These are phyloP conservation scores for Typha latifolia DNA, from an alignment of 176 grass and related monocot genomes.

Conservation along the genomic window DNA sequence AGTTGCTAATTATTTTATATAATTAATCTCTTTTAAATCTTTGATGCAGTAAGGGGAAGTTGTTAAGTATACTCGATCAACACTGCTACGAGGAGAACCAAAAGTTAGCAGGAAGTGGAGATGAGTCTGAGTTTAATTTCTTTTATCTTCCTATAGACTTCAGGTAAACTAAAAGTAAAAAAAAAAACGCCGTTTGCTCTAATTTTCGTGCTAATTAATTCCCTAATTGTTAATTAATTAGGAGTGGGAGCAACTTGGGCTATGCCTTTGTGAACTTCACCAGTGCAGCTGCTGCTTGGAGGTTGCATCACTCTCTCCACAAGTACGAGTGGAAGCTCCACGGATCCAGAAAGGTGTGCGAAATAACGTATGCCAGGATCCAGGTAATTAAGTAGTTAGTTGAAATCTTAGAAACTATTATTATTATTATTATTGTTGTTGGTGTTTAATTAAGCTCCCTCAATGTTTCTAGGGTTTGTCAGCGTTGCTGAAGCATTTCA, in stretches of 20 bases:
- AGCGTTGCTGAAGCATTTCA: not conserved
- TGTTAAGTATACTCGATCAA: too few species aligned
- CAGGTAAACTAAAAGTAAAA: not conserved
- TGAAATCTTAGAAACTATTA: too few species aligned
- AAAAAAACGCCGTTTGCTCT: not conserved
- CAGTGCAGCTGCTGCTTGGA: conserved; percentile 2
- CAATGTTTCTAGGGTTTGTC: not conserved
- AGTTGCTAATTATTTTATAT: too few species aligned
- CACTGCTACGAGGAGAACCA: too few species aligned
- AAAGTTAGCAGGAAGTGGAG: too few species aligned
- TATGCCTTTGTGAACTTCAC: conserved; percentile 16
- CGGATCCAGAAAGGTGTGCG: conserved; percentile 2
- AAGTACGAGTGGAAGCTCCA: not conserved
- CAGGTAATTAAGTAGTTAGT: not conserved
- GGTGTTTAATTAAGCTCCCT: not conserved
- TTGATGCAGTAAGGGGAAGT: too few species aligned
- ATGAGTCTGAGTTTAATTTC: conserved; percentile 4
- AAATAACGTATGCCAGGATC: not conserved
- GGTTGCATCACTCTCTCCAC: not conserved
- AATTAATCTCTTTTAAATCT: too few species aligned
- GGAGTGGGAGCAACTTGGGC: conserved; percentile 11
- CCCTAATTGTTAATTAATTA: not conserved
- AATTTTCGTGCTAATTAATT: not conserved
- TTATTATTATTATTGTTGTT: too few species aligned
- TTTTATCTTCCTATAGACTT: conserved; percentile 13